A percentile compares a stretch with the other conserved stretches of the same genome.
Evolutionary conservation across 768 basidiomycete genomes (phyloP).

Genomic region (Lanmaoa pseudosensibilis): DNA sequence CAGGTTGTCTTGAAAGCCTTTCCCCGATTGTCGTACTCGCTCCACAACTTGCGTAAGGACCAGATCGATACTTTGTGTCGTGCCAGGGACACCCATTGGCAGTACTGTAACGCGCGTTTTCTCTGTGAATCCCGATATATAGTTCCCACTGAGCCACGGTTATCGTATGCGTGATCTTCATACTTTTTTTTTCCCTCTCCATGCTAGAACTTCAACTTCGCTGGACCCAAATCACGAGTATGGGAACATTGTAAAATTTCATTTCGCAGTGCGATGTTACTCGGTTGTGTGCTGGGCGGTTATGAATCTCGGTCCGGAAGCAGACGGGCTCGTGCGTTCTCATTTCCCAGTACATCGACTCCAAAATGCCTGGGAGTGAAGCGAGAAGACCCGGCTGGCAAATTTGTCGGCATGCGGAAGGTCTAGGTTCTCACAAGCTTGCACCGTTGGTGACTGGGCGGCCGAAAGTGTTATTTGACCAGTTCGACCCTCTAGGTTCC

Average conservation of each 20-base stretch:
- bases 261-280: background rate
- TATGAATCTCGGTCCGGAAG: background rate
- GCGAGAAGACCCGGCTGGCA: background rate
- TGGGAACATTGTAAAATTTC: background rate
- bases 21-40: background rate
- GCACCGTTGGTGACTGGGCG: background rate
- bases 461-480: background rate
- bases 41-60: background rate
- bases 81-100: no score
- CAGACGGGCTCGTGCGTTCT: background rate
- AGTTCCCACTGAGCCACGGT: background rate
- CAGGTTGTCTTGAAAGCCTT: background rate
- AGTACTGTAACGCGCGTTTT: background rate
- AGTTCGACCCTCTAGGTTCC: background rate
- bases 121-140: background rate
- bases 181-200: background rate
- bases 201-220: background rate
- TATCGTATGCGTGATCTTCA: background rate
- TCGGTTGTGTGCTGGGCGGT: background rate
- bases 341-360: background rate
- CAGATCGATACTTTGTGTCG: background rate
- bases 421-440: background rate
- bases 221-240: background rate
- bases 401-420: no score
- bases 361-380: background rate